Base-by-base conservation (phyloP, 1,139 yeast genomes). In the Candida sp. region DNA sequence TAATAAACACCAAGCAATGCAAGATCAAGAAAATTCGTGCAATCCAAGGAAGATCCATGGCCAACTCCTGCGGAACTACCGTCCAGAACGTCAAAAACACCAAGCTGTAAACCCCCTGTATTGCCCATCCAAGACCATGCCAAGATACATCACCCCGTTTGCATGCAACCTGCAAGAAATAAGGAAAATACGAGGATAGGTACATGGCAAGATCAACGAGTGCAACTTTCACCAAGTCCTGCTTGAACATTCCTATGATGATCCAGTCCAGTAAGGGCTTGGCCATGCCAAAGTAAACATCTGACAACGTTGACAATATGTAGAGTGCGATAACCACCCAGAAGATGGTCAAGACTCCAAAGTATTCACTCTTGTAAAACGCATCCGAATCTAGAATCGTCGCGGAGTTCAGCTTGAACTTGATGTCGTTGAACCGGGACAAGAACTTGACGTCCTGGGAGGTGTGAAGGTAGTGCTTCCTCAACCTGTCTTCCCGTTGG, bases 21-120 rank as follows among this genome's bases (percentile, higher is more conserved):
- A 93, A 74, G 52, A 90, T 78, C 54, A 93, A 70, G 61, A 89
- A 93, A 40, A 92, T 92, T 61, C 85, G 85, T 3, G 91, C 97
- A 49, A 92, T 86, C 98, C 98, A 93, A 3, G 93, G 90, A 60
- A 78, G 88, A 33, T 75, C 68, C 67, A 70, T 61, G 11, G 55
- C 56, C 50, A 69, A 64, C 42, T 70, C 68, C 42, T 85, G 81
- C 3, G 92, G 83, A 59, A 82, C 73, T 57, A 73, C 66, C 39
- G 84, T 63, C 75, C 77, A 80, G 58, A 79, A 84, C 37, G 70
- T 57, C n/a, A 88, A 65, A 59, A 76, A 84, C 0, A 57, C 55
- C 2, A 82, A 52, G 58, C 88, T 93, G 65, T 80, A 88, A 0
- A 78, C 45, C 5, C 81, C 73, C 60, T 86, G 88, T 1, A 88